Evolutionary conservation across 371 early-diverging fungal species (phyloP), one percentile per base, ranked within the genome.

Genomic region (Choanephora cucurbitarum): DNA sequence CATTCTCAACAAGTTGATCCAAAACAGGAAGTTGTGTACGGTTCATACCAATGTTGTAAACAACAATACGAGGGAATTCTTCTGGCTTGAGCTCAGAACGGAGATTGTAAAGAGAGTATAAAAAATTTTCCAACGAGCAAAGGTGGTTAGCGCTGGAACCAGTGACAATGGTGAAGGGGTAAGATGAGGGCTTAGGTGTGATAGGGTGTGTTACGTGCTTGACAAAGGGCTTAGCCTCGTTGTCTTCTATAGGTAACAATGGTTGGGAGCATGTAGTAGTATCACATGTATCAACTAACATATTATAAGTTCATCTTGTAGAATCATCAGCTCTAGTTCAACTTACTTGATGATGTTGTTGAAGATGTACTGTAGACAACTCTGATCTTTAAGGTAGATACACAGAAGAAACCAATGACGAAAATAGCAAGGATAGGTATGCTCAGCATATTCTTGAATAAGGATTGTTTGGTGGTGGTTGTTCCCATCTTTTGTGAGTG

Each of bases 91-190:
- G 19, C 49, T 69, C 54, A 15, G 55, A n/a, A 8, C 76, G 69
- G 2, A 84, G 52, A 13, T 69, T 67, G 37, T 79, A 54, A 13
- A 79, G 54, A 1, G 78, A 73, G 22, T 86, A 86, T 11, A 86
- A 57, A 60, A 79, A 86, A 55, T 69, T 75, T 57, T 83, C 84
- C 34, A 86, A 65, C 2, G 84, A 77, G 42, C 87, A 86, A 33
- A 84, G 67, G 47, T 86, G 87, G 42, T 86, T 84, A 9, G 78
- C 68, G 41, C 83, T 83, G 18, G 85, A 82, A 0, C 79, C 87
- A 0, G 87, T 84, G 28, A 83, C 73, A 19, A 86, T 84, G 2
- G 85, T 86, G 50, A 69, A 80, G 10, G 77, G 77, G 42, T 55
- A 73, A 22, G 28, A 37, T 13, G 37, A 13, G 11, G 37, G 37